Conservation (phyloP, 352 stramenopile species). For the Phytophthora pini region DNA sequence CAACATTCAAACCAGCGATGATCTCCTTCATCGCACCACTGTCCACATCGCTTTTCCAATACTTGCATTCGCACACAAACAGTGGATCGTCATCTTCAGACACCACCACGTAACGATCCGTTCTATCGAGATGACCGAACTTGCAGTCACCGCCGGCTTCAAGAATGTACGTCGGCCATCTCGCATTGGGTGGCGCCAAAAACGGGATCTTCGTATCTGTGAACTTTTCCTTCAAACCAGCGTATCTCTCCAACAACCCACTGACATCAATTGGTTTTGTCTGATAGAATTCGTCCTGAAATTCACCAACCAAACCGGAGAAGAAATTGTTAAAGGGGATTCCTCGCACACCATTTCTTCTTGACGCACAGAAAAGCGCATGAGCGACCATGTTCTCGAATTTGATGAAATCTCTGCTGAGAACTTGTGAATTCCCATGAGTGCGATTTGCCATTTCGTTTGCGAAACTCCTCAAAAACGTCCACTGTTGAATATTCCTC, state of each 20-base stretch:
- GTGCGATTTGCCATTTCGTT: neutral
- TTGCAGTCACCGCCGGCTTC: too few relatives aligned
- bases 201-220: neutral
- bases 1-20: neutral
- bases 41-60: too few relatives aligned
- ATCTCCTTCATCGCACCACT: too few relatives aligned
- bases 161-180: too few relatives aligned
- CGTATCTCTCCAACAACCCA: constrained; percentile 1
- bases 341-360: too few relatives aligned
- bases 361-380: constrained; percentile 9
- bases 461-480: neutral
- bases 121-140: constrained; percentile 15
- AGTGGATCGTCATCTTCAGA: too few relatives aligned
- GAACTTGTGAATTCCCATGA: neutral
- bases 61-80: constrained; percentile 23
- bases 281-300: neutral
- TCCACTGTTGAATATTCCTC: neutral
- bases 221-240: neutral
- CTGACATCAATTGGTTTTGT: neutral
- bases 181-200: constrained; percentile 10
- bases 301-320: constrained; percentile 5
- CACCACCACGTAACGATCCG: too few relatives aligned
- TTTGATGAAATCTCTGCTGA: constrained; percentile 4
- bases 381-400: constrained; percentile 43
- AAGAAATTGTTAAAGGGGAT: too few relatives aligned